These are phyloP conservation scores for Phaeosphaeriaceae sp. DNA, from an alignment of 2,329 filamentous ascomycete genomes.

Conservation along the genomic window DNA sequence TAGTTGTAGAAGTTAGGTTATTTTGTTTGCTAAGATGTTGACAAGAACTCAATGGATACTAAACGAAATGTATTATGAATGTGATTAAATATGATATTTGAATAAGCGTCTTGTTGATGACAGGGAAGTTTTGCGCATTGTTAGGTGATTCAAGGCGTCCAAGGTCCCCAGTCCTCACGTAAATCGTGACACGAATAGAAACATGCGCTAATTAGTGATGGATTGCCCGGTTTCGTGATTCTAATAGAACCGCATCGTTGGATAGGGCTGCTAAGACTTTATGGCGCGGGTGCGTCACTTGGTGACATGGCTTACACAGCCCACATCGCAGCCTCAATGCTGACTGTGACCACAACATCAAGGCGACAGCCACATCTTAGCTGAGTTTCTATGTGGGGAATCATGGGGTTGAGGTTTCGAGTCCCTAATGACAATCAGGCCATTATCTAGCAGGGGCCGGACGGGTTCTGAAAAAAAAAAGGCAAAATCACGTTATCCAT, in stretches of 20 bases:
- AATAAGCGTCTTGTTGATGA: background rate
- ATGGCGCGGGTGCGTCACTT: slow-evolving; percentile 2
- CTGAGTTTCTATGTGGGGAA: background rate
- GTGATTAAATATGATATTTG: background rate
- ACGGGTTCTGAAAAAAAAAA: too few species aligned
- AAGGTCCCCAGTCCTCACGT: background rate
- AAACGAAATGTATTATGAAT: background rate
- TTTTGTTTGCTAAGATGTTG: background rate
- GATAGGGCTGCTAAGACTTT: background rate
- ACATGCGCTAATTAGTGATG: slow-evolving; percentile 1
- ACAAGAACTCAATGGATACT: background rate
- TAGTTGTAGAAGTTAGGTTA: background rate
- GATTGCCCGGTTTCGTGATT: background rate
- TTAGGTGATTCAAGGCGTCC: background rate
- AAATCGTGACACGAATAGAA: background rate
- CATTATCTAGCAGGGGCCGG: background rate
- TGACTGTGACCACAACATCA: slow-evolving; percentile 3
- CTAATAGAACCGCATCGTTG: slow-evolving; percentile 1
- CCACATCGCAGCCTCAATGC: background rate
- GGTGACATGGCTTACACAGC: slow-evolving; percentile 4
- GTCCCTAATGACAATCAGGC: background rate
- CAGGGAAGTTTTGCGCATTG: background rate
- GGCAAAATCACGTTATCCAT: too few species aligned
- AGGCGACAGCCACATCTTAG: background rate
- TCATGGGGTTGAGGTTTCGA: background rate